Conservation (phyloP, 371 early-diverging fungal species). For the Coemansia sp. region DNA sequence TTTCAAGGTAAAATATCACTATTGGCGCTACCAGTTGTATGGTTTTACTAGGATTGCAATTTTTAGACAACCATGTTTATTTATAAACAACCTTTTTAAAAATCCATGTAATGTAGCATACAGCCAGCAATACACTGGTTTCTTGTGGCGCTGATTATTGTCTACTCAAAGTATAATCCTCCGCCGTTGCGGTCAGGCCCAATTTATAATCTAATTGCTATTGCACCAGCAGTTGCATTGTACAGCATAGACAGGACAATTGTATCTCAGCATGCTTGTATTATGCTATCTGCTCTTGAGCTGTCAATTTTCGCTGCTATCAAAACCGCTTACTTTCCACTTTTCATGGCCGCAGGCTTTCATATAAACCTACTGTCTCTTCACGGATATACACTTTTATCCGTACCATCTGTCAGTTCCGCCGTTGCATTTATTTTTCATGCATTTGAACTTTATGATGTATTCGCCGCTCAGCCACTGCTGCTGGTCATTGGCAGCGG, state of each 20-base stretch:
- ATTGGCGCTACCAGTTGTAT: background rate
- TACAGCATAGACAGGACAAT: background rate
- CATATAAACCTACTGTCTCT: slow-evolving; percentile 1
- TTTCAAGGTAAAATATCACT: background rate
- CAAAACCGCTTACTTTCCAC: background rate
- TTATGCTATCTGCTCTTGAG: background rate
- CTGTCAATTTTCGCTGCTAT: background rate
- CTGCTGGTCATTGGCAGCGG: background rate
- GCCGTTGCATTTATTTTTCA: background rate
- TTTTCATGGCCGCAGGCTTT: background rate
- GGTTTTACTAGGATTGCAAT: background rate
- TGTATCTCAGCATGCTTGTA: background rate
- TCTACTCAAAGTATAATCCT: background rate
- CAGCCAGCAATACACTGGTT: background rate
- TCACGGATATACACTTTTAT: background rate
- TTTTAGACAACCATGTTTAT: no score
- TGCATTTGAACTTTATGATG: background rate
- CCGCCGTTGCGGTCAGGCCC: background rate
- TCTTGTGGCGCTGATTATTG: background rate
- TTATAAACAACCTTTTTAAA: no score
- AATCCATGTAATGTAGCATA: background rate
- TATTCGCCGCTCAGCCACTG: background rate
- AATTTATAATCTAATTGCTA: background rate
- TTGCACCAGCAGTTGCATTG: background rate
- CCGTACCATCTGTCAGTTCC: background rate